phyloP scores from a whole-genome alignment of 169 alveolate genomes.

The Theileria annulata region DNA sequence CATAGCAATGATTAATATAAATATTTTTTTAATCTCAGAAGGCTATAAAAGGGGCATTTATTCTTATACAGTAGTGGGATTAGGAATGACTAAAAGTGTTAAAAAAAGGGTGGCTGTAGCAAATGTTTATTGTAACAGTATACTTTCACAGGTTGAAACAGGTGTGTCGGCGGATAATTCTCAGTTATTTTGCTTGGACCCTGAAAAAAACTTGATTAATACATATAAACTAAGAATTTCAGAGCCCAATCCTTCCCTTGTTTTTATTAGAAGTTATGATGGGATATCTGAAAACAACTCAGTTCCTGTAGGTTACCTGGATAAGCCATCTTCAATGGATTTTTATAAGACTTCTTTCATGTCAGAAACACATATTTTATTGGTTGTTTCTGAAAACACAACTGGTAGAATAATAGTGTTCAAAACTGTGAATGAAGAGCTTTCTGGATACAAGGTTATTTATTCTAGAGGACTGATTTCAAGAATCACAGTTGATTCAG shows the following conservation, averaged over 20 bases:
- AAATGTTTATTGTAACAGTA: conserved; percentile 21
- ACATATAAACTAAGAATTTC: conserved; percentile 6
- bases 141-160: conserved; percentile 3
- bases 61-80: not conserved
- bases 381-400: conserved; percentile 41
- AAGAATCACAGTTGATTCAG: not conserved
- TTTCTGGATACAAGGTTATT: conserved; percentile 38
- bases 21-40: conserved; percentile 34
- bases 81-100: not conserved
- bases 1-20: conserved; percentile 4
- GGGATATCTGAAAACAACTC: not conserved
- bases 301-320: conserved; percentile 16
- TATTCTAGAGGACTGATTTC: conserved; percentile 14
- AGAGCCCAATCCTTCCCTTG: not conserved
- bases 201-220: conserved; percentile 15
- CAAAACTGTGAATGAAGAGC: not conserved
- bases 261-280: conserved; percentile 1
- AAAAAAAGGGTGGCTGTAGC: not conserved
- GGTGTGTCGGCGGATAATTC: not conserved
- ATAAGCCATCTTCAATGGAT: conserved; percentile 38
- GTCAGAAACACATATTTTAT: not conserved
- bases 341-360: not conserved
- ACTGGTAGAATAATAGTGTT: conserved; percentile 55
- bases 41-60: conserved; percentile 27
- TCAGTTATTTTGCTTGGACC: conserved; percentile 33